Evolutionary conservation across 2,329 filamentous ascomycete genomes (phyloP), one percentile per base, ranked within the genome.

Genomic region (Septoria petroselini): DNA sequence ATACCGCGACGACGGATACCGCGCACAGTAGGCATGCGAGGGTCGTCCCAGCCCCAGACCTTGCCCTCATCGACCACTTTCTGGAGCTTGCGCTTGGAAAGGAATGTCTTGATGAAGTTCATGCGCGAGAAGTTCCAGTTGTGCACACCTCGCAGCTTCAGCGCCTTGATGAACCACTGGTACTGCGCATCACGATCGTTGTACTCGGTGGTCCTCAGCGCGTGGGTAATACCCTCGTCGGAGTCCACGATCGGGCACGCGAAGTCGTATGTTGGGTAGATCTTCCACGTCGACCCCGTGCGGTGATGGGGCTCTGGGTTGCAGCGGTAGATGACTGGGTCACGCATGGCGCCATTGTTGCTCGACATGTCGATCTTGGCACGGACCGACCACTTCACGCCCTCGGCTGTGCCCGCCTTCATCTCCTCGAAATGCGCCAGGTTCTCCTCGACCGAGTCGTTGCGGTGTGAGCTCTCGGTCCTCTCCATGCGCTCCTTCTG

Each of bases 301-400:
- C 88, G 83, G 73, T 93, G 88, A 69, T 93, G 86, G 8, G 75
- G 69, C 41, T 77, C 67, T 4, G 80, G 76, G 65, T 95, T 95
- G 80, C 90, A 96, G 59, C 93, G 85, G 78, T 96, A 97, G 70
- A 98, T 94, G 70, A 97, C 91, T 9, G 93, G 93, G 70, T 98
- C 93, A 58, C 93, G 82, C 81, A 97, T 84, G 45, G 93, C 89
- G 73, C 95, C 95, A 77, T 98, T 97, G 58, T 86, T 86, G 72
- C 93, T 86, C 70, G 95, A 88, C 61, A 87, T 82, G 1, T 88
- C 91, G 62, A 97, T 88, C 77, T 94, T 96, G 51, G 93, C 93
- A 53, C 93, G 86, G 59, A 98, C 94, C 73, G 89, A 96, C 82
- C 91, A 91, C 65, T 79, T 82, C 41, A 83, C 72, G 52, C 93